Base-by-base conservation (phyloP, 2,329 filamentous ascomycete species). In the Paecilomyces fulvus region DNA sequence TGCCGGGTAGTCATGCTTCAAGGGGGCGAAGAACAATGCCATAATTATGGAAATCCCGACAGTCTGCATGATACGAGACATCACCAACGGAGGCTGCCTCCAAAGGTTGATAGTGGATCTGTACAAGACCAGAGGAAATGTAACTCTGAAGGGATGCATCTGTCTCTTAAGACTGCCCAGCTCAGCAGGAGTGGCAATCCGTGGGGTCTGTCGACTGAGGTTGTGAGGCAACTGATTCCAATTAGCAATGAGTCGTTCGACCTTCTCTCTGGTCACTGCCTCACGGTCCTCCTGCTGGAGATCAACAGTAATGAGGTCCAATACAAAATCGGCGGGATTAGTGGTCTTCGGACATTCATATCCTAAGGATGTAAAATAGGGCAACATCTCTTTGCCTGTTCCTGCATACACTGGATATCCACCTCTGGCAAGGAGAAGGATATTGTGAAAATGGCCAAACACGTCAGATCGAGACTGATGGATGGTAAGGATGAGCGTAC, bases 301-400 rank as follows among this genome's bases (percentile, higher is more conserved):
- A 63, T 91, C 86, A 23, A 91, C 81, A 0, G 87, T 91, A 53
- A 92, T 88, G 52, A 90, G 77, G 63, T 92, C 88, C 7, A 91
- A 77, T 0, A 86, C 87, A 67, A 89, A 91, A 67, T 92, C 88
- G 0, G 88, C 87, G 0, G 88, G 88, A 60, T 91, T 92, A 0
- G 86, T 88, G 57, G 87, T 83, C 12, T 77, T 75, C 0, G 87
- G 86, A 64, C 88, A 91, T 11, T 82, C 74, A 59, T 83, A 82
- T 0, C 86, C 86, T 20, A 84, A 74, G 0, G 66, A 67, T 0
- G 73, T 70, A 58, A 91, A 88, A 66, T 90, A 85, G 0, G 75
- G 67, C 0, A 90, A 74, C 85, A 91, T 89, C 1, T 80, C 74
- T 4, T 67, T 71, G 0, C 83, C 85, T 2, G 79, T 73, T 0